Evolutionary conservation across 768 basidiomycete genomes (phyloP), one percentile per base, ranked within the genome.

Genomic region (Daedalea quercina): DNA sequence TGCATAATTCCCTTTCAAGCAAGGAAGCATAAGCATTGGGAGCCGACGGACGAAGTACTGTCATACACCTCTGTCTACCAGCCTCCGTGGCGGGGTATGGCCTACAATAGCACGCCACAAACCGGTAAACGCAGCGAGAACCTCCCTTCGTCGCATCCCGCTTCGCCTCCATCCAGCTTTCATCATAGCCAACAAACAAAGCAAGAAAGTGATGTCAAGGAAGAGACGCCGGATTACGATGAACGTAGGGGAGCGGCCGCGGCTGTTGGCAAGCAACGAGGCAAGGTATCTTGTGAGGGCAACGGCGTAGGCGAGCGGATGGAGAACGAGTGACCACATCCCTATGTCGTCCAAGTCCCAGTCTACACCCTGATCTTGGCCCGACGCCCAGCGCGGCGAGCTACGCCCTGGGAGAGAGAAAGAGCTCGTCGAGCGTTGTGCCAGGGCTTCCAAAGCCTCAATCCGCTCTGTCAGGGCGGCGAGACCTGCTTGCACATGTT

Each of bases 321-420:
- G 80, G 6, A 89, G 69, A 15, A 90, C 71, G 43, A 85, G 60
- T 7, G 90, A 80, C 90, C 90, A 93, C 73, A 91, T 77, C 44
- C 90, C 90, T 64, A 91, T 73, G 63, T 91, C 87, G 47, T 88
- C 79, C n/a, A 87, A 62, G 63, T 90, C 85, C 84, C 85, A 88
- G 24, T 19, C 25, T 6, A 25, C 13, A 13, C 52, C 44, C 12
- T 53, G 33, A 20, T 58, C 63, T 20, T 31, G 43, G 2, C 50
- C 57, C 26, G 57, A 58, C 3, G 55, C 50, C 37, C 57, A 57
- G 34, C 33, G 52, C 6, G 63, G 60, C 35, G 51, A 58, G 9
- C 61, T 62, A 35, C 61, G 61, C 3, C 62, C 60, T 8, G 55
- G 59, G 3, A 58, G 53, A 12, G 63, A 59, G 9, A 87, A 69